Base-by-base conservation (phyloP, 495 filamentous ascomycete species). In the Ascodesmis nigricans region DNA sequence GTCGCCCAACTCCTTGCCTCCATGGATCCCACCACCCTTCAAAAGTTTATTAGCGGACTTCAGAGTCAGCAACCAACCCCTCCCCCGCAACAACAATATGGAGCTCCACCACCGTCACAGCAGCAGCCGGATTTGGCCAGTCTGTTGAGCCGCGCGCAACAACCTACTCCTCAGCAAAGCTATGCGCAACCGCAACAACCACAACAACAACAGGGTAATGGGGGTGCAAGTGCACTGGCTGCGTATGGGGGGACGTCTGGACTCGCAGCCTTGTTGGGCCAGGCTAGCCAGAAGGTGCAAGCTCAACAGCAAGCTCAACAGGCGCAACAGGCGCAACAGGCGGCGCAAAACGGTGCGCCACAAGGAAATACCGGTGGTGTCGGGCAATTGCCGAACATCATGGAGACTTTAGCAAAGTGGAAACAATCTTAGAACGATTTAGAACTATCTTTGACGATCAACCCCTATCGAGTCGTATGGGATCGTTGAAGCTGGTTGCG, bases 11-110 rank as follows among this genome's bases (percentile, higher is more conserved):
- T 74, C 20, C 60, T 75, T 15, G 61, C 70, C 5, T 61, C 68
- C 20, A 57, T 91, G 9, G 77, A 91, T 44, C 66, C 73, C 16
- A 60, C 67, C 9, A 66, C 70, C 5, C 58, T 92, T 2, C 73
- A 81, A 45, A 71, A 70, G 19, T 66, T 91, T 11, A 46, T 92
- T 11, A 67, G 68, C 2, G 65, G 67, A 4, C 57, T 77, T 25
- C 60, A 66, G 13, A 46, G 58, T 21, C 55, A 46, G 14, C 40
- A 45, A 11, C 50, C 35, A 11, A 46, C 35, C 0, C 53, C 45
- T 18, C 53, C 48, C 24, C 51, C 40, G n/a, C 48, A 52, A n/a
- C 46, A 31, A 16, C 29, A 41, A 26, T 22, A 16, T 8, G 37
- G 51, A 23, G 54, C 59, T n/a, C 55, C 58, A 21, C 44, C 53